These are phyloP conservation scores for Penicillium arizonense DNA, from an alignment of 495 filamentous ascomycete species.

Conservation along the genomic window DNA sequence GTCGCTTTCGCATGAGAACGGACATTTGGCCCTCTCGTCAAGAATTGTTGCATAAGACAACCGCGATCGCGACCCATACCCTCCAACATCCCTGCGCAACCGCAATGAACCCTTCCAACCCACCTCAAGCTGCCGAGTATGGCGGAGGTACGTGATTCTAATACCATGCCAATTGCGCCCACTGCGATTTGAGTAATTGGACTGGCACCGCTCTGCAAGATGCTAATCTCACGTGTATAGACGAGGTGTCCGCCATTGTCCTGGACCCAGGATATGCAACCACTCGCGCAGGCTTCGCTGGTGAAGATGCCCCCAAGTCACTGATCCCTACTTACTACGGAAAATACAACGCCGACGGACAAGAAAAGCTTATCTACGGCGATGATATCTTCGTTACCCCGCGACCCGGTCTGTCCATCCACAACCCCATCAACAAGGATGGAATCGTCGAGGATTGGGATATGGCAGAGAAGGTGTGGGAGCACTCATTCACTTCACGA, in stretches of 20 bases:
- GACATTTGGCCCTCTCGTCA: not conserved
- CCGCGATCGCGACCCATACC: not conserved
- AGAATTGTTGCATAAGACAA: not conserved
- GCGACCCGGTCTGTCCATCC: conserved; percentile 70
- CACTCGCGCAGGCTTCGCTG: conserved; percentile 92
- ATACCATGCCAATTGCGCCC: conserved; percentile 8
- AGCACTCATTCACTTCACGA: conserved; percentile 77
- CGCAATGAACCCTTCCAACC: conserved; percentile 48
- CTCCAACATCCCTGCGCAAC: conserved; percentile 8
- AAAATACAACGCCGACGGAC: conserved; percentile 52
- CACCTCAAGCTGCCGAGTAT: conserved; percentile 68
- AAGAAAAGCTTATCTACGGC: conserved; percentile 69
- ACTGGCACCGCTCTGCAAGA: not conserved
- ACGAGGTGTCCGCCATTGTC: conserved; percentile 95
- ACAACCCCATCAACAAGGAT: conserved; percentile 87
- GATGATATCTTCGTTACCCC: conserved; percentile 83
- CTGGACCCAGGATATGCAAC: conserved; percentile 91
- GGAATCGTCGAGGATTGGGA: conserved; percentile 97
- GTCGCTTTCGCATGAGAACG: conserved; percentile 10
- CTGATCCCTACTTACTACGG: conserved; percentile 87
- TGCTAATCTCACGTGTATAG: conserved; percentile 43
- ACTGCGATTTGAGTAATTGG: not conserved
- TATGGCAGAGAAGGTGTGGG: conserved; percentile 83
- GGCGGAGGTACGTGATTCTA: conserved; percentile 66
- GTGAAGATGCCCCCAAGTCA: conserved; percentile 95